Evolutionary conservation across 306 rosid genomes (phyloP).

Genomic region (Prunus salicina): DNA sequence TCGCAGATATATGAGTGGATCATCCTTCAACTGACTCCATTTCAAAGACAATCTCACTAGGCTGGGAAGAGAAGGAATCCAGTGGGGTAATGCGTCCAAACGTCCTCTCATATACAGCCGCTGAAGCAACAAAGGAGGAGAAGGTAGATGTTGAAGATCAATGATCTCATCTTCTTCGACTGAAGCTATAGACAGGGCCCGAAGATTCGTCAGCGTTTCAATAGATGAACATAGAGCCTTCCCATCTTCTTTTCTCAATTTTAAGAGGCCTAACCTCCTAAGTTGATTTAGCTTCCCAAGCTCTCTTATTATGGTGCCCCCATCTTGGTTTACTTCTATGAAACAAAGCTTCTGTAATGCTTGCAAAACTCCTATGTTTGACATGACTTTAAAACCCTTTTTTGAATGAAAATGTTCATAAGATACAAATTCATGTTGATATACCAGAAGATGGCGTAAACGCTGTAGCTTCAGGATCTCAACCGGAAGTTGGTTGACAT

Average conservation of each 20-base stretch:
- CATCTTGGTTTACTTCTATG: constrained; percentile 28
- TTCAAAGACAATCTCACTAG: constrained; percentile 31
- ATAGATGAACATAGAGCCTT: constrained; percentile 32
- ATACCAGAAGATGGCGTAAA: constrained; percentile 36
- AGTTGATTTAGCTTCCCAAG: constrained; percentile 38
- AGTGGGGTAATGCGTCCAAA: constrained; percentile 36
- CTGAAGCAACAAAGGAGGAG: constrained; percentile 39
- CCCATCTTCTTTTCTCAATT: constrained; percentile 31
- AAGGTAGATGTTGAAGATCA: constrained; percentile 30
- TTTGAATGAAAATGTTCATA: constrained; percentile 9
- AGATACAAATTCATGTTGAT: constrained; percentile 12
- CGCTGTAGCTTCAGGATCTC: constrained; percentile 32
- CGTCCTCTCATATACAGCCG: constrained; percentile 38
- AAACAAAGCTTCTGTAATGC: constrained; percentile 42
- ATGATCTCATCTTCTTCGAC: constrained; percentile 25
- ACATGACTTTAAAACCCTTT: constrained; percentile 26
- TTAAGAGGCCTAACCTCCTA: constrained; percentile 35
- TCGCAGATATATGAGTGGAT: constrained; percentile 32
- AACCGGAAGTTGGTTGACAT: constrained; percentile 33
- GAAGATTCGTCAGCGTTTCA: constrained; percentile 21
- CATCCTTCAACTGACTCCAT: constrained; percentile 37
- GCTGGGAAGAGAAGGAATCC: constrained; percentile 37
- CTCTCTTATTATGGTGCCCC: constrained; percentile 21
- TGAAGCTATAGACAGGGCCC: constrained; percentile 30
- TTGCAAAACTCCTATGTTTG: constrained; percentile 25